These are phyloP conservation scores for Penicillium nucicola DNA, from an alignment of 495 filamentous ascomycete species.

Conservation along the genomic window DNA sequence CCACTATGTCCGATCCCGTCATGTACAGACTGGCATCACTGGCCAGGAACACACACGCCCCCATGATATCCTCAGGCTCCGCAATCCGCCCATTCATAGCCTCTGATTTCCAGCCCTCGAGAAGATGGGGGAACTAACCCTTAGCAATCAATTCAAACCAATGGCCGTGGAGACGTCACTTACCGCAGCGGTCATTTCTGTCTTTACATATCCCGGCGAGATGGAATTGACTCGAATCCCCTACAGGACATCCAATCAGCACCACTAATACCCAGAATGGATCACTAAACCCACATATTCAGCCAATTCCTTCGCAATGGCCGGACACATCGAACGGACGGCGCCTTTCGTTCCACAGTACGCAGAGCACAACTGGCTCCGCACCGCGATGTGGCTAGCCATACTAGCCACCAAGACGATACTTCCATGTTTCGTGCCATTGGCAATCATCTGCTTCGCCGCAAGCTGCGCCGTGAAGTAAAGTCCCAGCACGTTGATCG, in stretches of 20 bases:
- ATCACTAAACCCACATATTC: slow-evolving; percentile 34
- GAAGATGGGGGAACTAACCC: slow-evolving; percentile 71
- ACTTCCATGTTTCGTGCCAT: slow-evolving; percentile 42
- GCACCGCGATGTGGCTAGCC: slow-evolving; percentile 49
- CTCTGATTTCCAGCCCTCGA: slow-evolving; percentile 62
- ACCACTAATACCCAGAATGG: too few relatives aligned
- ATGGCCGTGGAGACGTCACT: slow-evolving; percentile 47
- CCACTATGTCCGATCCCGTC: slow-evolving; percentile 73
- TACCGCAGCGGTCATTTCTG: slow-evolving; percentile 39
- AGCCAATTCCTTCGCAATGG: slow-evolving; percentile 57
- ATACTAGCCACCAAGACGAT: slow-evolving; percentile 49
- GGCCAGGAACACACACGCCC: slow-evolving; percentile 75
- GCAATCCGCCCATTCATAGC: slow-evolving; percentile 75
- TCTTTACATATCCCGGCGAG: slow-evolving; percentile 45
- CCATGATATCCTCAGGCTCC: slow-evolving; percentile 76
- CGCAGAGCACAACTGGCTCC: slow-evolving; percentile 75
- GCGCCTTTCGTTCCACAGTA: slow-evolving; percentile 67
- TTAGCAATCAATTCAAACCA: slow-evolving; percentile 43
- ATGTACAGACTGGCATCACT: slow-evolving; percentile 76
- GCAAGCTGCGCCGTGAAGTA: slow-evolving; percentile 45
- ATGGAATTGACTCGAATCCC: slow-evolving; percentile 44
- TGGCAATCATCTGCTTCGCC: slow-evolving; percentile 46
- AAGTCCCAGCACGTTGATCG: slow-evolving; percentile 32
- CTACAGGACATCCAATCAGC: too few relatives aligned
- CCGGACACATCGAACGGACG: slow-evolving; percentile 66